Percentiles rank a stretch among this genome's conserved stretches.
phyloP scores from a whole-genome alignment of 148 eudicot genomes.

The Amaranthus hypochondriacus region DNA sequence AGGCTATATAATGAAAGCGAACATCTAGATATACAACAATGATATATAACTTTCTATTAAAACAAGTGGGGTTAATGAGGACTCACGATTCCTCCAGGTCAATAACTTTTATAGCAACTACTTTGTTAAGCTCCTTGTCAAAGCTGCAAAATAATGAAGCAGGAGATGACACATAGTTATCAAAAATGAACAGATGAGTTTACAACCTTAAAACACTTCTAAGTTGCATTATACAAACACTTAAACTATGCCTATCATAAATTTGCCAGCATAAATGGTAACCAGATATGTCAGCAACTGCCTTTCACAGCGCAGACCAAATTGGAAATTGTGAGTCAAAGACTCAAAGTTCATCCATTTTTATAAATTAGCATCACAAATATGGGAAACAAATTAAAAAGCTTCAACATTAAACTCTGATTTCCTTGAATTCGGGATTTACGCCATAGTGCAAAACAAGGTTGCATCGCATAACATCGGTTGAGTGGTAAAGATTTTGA shows the following conservation, averaged over 20 bases:
- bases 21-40: not conserved
- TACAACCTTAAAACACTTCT: not conserved
- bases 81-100: constrained; percentile 99
- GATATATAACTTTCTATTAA: not conserved
- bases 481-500: too few species aligned
- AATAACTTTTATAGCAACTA: constrained; percentile 87
- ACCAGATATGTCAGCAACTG: not conserved
- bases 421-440: not conserved
- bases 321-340: not conserved
- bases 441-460: too few species aligned
- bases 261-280: not conserved
- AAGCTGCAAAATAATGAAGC: constrained; percentile 53
- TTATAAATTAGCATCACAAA: not conserved
- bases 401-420: not conserved
- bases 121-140: constrained; percentile 87
- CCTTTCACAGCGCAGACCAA: not conserved
- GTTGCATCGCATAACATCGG: too few species aligned
- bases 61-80: constrained; percentile 7
- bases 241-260: not conserved
- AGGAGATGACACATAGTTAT: not conserved
- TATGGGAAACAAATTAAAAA: not conserved
- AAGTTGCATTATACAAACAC: not conserved
- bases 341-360: constrained; percentile 3
- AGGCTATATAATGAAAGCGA: not conserved
- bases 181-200: not conserved